Evolutionary conservation across 805 yeast species (phyloP).

Genomic region (Candida morakotiae): DNA sequence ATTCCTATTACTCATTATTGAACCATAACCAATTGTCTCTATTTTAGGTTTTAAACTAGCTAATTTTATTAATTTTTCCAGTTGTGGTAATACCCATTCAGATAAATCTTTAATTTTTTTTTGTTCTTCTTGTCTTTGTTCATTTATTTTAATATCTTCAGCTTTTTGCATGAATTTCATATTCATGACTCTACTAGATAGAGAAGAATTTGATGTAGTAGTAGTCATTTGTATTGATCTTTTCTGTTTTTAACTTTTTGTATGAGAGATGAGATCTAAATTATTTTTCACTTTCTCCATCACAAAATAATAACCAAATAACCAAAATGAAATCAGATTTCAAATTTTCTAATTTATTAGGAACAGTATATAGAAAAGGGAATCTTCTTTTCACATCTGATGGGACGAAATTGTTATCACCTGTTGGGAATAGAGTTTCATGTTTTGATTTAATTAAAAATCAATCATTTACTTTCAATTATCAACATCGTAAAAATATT

Average conservation of each 20-base stretch:
- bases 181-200: constrained; percentile 71
- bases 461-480: constrained; percentile 82
- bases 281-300: background rate
- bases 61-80: constrained; percentile 21
- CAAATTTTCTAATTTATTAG: constrained; percentile 81
- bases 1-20: constrained; percentile 18
- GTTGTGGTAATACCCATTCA: constrained; percentile 47
- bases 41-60: constrained; percentile 19
- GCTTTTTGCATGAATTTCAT: constrained; percentile 62
- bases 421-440: constrained; percentile 91
- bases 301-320: too few relatives aligned
- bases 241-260: background rate
- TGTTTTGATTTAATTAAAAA: constrained; percentile 83
- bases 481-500: constrained; percentile 87
- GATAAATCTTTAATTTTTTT: constrained; percentile 45
- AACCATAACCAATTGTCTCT: constrained; percentile 38
- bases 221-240: background rate
- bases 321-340: constrained; percentile 80
- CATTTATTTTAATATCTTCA: constrained; percentile 32
- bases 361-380: constrained; percentile 94
- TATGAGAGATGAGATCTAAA: constrained; percentile 3
- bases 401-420: constrained; percentile 78
- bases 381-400: constrained; percentile 81
- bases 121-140: constrained; percentile 27
- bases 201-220: constrained; percentile 17